These are phyloP conservation scores for Chlamydomonas applanata DNA, from an alignment of 139 green algal species.

Conservation along the genomic window DNA sequence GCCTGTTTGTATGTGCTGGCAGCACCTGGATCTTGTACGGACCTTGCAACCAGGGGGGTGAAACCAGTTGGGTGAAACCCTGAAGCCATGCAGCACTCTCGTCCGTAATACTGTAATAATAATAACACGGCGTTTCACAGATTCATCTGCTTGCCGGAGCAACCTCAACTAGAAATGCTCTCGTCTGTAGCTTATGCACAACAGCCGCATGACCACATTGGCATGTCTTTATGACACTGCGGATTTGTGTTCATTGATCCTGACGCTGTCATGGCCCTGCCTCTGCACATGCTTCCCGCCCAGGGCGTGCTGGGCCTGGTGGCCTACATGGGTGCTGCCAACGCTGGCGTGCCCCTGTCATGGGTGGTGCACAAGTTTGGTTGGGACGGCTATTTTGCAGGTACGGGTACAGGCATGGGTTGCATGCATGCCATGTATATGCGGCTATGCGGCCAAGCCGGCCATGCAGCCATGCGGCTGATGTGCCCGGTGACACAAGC, in stretches of 20 bases:
- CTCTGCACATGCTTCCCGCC: too few relatives aligned
- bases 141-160: too few relatives aligned
- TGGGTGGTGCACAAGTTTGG: slow-evolving; percentile 48
- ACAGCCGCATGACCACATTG: too few relatives aligned
- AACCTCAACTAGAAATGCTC: too few relatives aligned
- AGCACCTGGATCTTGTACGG: background rate
- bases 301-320: slow-evolving; percentile 68
- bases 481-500: background rate
- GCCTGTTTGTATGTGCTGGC: background rate
- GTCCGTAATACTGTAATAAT: too few relatives aligned
- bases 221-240: too few relatives aligned
- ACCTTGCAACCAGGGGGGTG: background rate
- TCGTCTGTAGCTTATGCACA: too few relatives aligned
- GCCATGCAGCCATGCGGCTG: background rate
- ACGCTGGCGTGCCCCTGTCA: slow-evolving; percentile 55
- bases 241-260: too few relatives aligned
- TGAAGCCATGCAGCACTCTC: background rate
- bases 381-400: slow-evolving; percentile 47
- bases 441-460: too few relatives aligned
- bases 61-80: background rate
- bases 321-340: slow-evolving; percentile 62
- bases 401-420: background rate
- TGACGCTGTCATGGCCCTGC: too few relatives aligned
- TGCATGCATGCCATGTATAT: too few relatives aligned
- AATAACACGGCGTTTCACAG: too few relatives aligned